phyloP scores from a whole-genome alignment of 495 filamentous ascomycete genomes.

The Aspergillus homomorphus region DNA sequence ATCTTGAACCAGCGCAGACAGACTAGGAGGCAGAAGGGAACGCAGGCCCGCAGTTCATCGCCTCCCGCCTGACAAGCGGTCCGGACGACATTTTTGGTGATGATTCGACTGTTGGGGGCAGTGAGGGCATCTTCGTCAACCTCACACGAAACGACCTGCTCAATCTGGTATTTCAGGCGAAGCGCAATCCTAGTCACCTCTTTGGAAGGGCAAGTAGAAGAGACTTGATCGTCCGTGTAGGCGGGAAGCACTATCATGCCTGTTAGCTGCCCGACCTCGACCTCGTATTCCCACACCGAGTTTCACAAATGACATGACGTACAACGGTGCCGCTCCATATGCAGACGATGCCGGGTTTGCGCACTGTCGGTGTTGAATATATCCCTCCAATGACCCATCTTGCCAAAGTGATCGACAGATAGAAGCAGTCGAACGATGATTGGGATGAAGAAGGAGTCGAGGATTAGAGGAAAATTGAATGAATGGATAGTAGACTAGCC shows the following conservation, averaged over 20 bases:
- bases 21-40: conserved; percentile 82
- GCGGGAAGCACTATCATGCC: conserved; percentile 34
- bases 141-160: conserved; percentile 84
- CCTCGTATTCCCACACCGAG: background rate
- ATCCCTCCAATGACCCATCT: conserved; percentile 38
- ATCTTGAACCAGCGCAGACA: conserved; percentile 89
- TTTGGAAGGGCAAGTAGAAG: conserved; percentile 54
- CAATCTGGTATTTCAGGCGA: conserved; percentile 85
- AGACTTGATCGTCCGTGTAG: conserved; percentile 30
- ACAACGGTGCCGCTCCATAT: conserved; percentile 39
- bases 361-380: conserved; percentile 28
- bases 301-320: conserved; percentile 28
- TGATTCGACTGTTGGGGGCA: conserved; percentile 74
- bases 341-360: conserved; percentile 24
- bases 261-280: conserved; percentile 20
- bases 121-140: conserved; percentile 70
- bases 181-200: conserved; percentile 86
- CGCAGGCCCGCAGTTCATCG: conserved; percentile 67
- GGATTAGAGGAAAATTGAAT: background rate
- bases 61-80: conserved; percentile 81
- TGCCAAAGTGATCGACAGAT: background rate
- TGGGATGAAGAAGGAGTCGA: no score
- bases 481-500: background rate
- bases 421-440: background rate
- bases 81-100: conserved; percentile 72